Evolutionary conservation across 169 alveolate species (phyloP), one percentile per base, ranked within the genome.

Genomic region (Pseudocohnilembus persalinus): DNA sequence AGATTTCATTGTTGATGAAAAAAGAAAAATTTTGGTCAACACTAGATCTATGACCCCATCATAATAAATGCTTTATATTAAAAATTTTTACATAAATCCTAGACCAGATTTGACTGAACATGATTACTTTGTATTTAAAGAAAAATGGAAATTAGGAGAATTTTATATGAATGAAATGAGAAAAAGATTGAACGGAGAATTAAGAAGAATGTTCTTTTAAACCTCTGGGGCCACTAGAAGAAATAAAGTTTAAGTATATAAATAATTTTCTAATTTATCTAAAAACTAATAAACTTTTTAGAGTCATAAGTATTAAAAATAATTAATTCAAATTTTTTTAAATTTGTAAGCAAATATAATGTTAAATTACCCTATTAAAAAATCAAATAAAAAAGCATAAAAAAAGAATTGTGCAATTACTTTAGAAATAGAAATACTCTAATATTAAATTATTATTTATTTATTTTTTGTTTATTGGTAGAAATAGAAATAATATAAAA

Each of bases 121-220:
- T 28, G 84, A 79, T 28, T 79, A 63, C 76, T 79, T 49, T 29
- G 35, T 28, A 35, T 79, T 79, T 29, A 79, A 79, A 72, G 84
- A 79, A 72, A 79, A 79, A 79, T 34, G 34, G 63, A 79, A 72
- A 79, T 4, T 79, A 29, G 84, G 84, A 29, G 84, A 79, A 79
- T 29, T 35, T 20, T 64, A n/a, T 33, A 49, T 79, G 33, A 79
- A 79, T 29, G 84, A 79, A 79, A 34, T 34, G 63, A 79, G 84
- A 79, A 79, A 35, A 72, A 68, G 84, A 29, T 20, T 79, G 27
- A 79, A 79, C 63, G 64, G 63, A 1, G 84, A 79, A 79, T 30
- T 34, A 24, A 68, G 84, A 34, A 79, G 76, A 79, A 72, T 72
- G n/a, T 0, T 72, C 29, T 35, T 79, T 31, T 73, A 34, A 28